Conservation (phyloP, 75 land plant genomes). For the Picea sitchensis region DNA sequence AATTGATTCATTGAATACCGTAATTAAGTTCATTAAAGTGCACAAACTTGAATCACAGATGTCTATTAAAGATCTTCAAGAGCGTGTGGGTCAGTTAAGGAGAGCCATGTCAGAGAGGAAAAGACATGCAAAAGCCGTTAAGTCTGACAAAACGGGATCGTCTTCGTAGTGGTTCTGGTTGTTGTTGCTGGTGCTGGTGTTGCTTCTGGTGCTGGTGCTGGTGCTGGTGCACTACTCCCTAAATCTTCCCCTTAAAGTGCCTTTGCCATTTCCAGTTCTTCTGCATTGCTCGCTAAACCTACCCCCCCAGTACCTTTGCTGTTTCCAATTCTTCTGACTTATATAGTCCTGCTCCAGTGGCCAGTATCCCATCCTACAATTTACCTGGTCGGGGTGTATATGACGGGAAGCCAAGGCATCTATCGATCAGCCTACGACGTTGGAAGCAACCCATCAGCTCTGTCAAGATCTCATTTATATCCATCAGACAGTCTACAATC, state of each 20-base stretch:
- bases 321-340: conserved; percentile 4
- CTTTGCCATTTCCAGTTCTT: conserved; percentile 10
- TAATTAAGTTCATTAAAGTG: conserved; percentile 44
- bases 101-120: neutral
- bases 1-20: conserved; percentile 34
- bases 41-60: conserved; percentile 43
- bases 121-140: neutral
- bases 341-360: conserved; percentile 18
- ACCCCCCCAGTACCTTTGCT: neutral
- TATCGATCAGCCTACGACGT: conserved; percentile 29
- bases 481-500: conserved; percentile 31
- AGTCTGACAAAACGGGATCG: too few species aligned
- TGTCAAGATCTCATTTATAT: conserved; percentile 31
- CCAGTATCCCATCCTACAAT: conserved; percentile 22
- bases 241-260: conserved; percentile 10
- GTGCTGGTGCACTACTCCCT: neutral
- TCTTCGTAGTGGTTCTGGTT: too few species aligned
- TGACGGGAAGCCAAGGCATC: conserved; percentile 28
- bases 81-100: conserved; percentile 36
- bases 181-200: too few species aligned
- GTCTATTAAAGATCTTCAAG: conserved; percentile 10
- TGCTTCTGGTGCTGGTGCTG: neutral
- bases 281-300: neutral
- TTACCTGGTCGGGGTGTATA: conserved; percentile 21
- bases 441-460: conserved; percentile 15